A percentile compares a stretch with the other conserved stretches of the same genome.
Conservation (phyloP, 1,139 yeast genomes). For the Kurtzmaniella quercitrusa region DNA sequence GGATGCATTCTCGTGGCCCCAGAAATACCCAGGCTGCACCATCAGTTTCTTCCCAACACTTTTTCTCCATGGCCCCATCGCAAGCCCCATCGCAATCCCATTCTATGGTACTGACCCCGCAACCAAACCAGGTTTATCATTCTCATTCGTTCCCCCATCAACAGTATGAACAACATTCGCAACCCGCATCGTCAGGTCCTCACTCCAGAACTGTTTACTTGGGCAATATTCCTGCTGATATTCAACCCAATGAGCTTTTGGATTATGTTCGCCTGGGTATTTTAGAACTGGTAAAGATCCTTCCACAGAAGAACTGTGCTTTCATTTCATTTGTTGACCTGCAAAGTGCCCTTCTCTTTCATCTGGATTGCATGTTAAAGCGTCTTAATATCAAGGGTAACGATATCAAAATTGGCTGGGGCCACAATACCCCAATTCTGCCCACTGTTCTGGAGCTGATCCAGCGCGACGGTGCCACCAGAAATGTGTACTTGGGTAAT, state of each 20-base stretch:
- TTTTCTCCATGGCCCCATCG: not conserved
- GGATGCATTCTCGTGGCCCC: not conserved
- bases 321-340: constrained; percentile 60
- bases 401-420: constrained; percentile 67
- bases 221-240: constrained; percentile 82
- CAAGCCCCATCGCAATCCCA: constrained; percentile 1
- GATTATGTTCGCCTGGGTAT: constrained; percentile 92
- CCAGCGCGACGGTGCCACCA: constrained; percentile 82
- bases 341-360: constrained; percentile 57
- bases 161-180: constrained; percentile 1
- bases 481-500: constrained; percentile 83
- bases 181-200: constrained; percentile 29
- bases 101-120: not conserved
- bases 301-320: constrained; percentile 57
- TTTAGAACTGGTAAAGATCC: constrained; percentile 66
- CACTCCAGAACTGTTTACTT: constrained; percentile 86
- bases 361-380: constrained; percentile 58
- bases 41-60: not conserved
- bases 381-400: constrained; percentile 53
- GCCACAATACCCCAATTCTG: constrained; percentile 59
- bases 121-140: constrained; percentile 5
- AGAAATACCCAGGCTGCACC: not conserved
- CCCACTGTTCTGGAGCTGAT: constrained; percentile 72
- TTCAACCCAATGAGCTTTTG: constrained; percentile 75
- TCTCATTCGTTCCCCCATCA: constrained; percentile 1